Evolutionary conservation across 2,329 filamentous ascomycete species (phyloP), one percentile per base, ranked within the genome.

Genomic region (Fusarium xylarioides): DNA sequence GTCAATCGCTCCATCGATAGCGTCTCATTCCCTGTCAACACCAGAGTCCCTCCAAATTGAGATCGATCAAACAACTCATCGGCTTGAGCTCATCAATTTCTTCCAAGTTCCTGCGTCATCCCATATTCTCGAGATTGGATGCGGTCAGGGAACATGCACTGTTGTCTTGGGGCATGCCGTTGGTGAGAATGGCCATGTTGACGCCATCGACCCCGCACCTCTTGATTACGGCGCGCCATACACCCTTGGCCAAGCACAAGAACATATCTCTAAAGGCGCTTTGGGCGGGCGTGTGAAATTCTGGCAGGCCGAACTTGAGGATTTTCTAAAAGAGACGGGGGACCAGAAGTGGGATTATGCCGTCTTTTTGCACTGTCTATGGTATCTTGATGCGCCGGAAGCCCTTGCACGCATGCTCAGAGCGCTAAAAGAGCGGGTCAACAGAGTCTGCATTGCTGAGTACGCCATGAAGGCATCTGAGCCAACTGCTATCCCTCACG

Each of bases 191-290:
- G 66, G 66, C 2, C 43, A 34, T 16, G 30, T 69, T 11, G 66
- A 68, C 19, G 64, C 66, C 35, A 46, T 68, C 6, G 66, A 68
- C 57, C 66, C 66, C 18, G 66, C 66, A 28, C 35, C 57, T 63
- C 49, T 57, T 12, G 38, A 69, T 15, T 68, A 68, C 30, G 66
- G 65, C 12, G 57, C 66, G n/a, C 66, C 66, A 9, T 56, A 56
- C 23, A 68, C 66, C 2, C 66, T 68, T 2, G 66, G 64, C 5
- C 64, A 68, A 37, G 66, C 66, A 11, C 66, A 68, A 1, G 8
- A 57, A 5, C 50, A 69, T 18, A 53, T 68, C 12, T 4, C 16
- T 0, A 44, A 43, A 2, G 66, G 65, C 5, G 4, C 26, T 5
- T 37, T 68, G 4, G 44, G 65, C 2, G 9, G 26, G 7, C 34